Evolutionary conservation across 805 yeast genomes (phyloP), one percentile per base, ranked within the genome.

Genomic region (Sungouiella blattae): DNA sequence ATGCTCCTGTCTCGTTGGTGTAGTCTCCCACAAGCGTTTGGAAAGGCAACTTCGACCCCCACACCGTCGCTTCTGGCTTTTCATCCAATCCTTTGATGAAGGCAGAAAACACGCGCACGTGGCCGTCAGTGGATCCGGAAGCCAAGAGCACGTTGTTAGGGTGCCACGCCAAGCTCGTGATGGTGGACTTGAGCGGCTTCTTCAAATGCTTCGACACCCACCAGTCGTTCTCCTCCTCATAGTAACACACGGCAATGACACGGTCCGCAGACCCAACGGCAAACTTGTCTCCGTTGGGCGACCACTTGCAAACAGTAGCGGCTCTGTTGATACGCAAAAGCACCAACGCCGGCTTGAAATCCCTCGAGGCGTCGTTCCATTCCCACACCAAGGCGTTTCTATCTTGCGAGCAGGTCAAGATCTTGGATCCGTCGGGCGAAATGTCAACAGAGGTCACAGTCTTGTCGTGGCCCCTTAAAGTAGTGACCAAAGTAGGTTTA

Each of bases 171-270:
- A 91, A 71, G 30, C 84, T 71, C 46, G 89, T 72, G 47, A 89
- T 75, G 21, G 97, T 87, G 8, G 96, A 83, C 58, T 83, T 81
- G 51, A 93, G 71, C n/a, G 97, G 96, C 62, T 86, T 87, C 69
- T 89, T 89, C 63, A 93, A 83, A 66, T 91, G 98, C 63, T 91
- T 91, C 11, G 98, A 87, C 33, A 93, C 89, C 99, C 99, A 93
- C 99, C 99, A 93, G 59, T 93, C 96, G 60, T 91, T 93, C 52
- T 88, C 96, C 43, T 73, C 84, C 64, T 93, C 98, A 58, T 84
- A 93, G 66, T 89, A 93, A 68, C 98, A 93, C 32, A 93, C 85
- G 7, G 98, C 96, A 61, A 93, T 82, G 44, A 85, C 83, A 41
- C 98, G 72, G 29, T 96, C 97, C 30, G 96, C 87, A 2, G 96